Evolutionary conservation across 306 rosid species (phyloP), one percentile per base, ranked within the genome.

Genomic region (Medicago arabica): DNA sequence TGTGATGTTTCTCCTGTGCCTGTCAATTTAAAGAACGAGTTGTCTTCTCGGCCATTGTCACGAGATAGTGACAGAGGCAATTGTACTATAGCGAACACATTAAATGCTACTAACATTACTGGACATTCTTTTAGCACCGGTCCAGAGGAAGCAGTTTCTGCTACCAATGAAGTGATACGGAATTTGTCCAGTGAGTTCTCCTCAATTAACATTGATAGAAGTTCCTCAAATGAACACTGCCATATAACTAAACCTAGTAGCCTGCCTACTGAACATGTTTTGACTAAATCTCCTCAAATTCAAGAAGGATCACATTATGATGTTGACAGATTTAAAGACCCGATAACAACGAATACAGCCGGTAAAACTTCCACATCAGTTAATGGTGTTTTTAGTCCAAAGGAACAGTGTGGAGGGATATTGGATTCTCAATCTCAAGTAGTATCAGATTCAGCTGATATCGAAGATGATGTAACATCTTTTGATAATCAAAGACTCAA

Each of bases 401-500:
- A 73, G 76, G 97, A 87, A 77, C 83, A 83, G n/a, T 71, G 72
- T 75, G 93, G 86, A 69, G 88, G 88, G 88, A 78, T 73, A 67
- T 75, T 84, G 16, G 85, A 88, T 71, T 79, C 88, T 6, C 88
- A 80, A 57, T 54, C 89, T 28, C 84, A 70, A 69, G 67, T 62
- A 36, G 55, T 64, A 14, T 64, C 84, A 12, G 67, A 79, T 54
- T 65, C 76, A 69, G 43, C 77, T 66, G 94, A 87, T 70, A 78
- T 87, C 36, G 98, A 96, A 84, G 99, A 92, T 77, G 99, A 96
- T 85, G 81, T 88, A 66, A 72, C 87, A 61, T 90, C 90, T 75
- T 92, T 96, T 83, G 96, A 88, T 80, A 92, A 87, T 85, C 98
- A 90, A 82, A 86, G 99, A 81, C 97, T 89, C n/a, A 90, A 85